Evolutionary conservation across 345 rosid species (phyloP), one percentile per base, ranked within the genome.

Genomic region (Gossypium raimondii): DNA sequence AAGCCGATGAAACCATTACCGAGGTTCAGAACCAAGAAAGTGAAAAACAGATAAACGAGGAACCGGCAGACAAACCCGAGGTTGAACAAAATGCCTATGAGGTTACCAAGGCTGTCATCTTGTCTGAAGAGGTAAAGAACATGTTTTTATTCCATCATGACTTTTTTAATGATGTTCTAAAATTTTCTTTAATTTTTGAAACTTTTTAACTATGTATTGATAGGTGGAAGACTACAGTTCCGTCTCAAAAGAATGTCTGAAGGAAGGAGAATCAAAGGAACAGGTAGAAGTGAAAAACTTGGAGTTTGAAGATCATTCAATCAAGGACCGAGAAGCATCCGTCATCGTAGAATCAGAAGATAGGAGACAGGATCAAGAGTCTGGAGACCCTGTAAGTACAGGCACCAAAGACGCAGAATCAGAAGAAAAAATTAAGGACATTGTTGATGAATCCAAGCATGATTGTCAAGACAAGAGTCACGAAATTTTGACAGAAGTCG

Each of bases 71-170:
- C 56, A 59, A 73, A 65, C 58, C 66, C 44, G 78, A 68, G 51
- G 69, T 25, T 68, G 75, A 79, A 75, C 76, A 73, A 61, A 58
- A 64, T 18, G 79, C 38, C 70, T 58, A 76, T n/a, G 84, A 83
- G 79, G 76, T 58, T 3, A 66, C 11, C 73, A 76, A 82, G 77
- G 75, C 50, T 2, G 70, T 48, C 70, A 83, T 79, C 68, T 67
- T 73, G 57, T 68, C 84, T 43, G 73, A 85, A 73, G 82, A 84
- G 90, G 92, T 86, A 75, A 75, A 75, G 20, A 80, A 16, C 51
- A 38, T 3, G 13, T 53, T 11, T 58, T 56, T 70, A 41, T 56
- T 3, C 20, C 11, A 0, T 2, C 38, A 58, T 17, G 11, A 34
- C 1, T 10, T 9, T 18, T 56, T 20, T 20, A 22, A 24, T n/a